Evolutionary conservation across 2,329 filamentous ascomycete genomes (phyloP).

Genomic region (Plenodomus tracheiphilus): DNA sequence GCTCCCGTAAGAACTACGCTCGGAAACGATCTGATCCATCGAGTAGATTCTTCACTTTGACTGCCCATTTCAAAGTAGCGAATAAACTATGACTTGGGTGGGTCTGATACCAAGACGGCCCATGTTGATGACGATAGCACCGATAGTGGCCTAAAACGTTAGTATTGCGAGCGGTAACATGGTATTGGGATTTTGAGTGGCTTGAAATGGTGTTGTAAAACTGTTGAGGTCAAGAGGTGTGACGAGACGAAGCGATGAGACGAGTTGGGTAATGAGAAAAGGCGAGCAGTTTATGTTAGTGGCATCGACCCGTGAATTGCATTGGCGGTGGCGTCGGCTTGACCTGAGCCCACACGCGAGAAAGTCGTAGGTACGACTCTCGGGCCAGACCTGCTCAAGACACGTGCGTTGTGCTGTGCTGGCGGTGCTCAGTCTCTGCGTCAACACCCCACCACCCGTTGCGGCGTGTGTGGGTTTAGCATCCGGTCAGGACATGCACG

Average conservation of each 20-base stretch:
- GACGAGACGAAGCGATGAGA: background rate
- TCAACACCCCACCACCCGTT: background rate
- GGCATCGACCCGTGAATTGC: too few relatives aligned
- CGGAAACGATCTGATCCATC: conserved; percentile 2
- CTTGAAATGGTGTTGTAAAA: conserved; percentile 1
- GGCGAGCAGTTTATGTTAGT: too few relatives aligned
- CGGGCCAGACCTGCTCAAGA: background rate
- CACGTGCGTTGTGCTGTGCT: background rate
- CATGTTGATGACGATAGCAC: conserved; percentile 5
- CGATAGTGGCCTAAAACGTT: background rate
- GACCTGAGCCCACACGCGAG: background rate
- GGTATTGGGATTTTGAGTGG: conserved; percentile 12
- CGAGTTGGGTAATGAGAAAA: background rate
- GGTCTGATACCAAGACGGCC: conserved; percentile 4
- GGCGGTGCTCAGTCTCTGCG: conserved; percentile 11
- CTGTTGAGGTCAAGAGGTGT: background rate
- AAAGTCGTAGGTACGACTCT: background rate
- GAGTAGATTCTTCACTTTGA: background rate
- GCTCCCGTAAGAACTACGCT: conserved; percentile 7
- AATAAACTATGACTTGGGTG: conserved; percentile 8
- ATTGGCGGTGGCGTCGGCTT: background rate
- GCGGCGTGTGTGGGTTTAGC: background rate
- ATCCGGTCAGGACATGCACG: conserved; percentile 20
- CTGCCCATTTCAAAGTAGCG: background rate
- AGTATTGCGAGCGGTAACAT: conserved; percentile 9